These are phyloP conservation scores for Spencermartinsiella ligniputridi DNA, from an alignment of 1,139 yeast genomes.

Conservation along the genomic window DNA sequence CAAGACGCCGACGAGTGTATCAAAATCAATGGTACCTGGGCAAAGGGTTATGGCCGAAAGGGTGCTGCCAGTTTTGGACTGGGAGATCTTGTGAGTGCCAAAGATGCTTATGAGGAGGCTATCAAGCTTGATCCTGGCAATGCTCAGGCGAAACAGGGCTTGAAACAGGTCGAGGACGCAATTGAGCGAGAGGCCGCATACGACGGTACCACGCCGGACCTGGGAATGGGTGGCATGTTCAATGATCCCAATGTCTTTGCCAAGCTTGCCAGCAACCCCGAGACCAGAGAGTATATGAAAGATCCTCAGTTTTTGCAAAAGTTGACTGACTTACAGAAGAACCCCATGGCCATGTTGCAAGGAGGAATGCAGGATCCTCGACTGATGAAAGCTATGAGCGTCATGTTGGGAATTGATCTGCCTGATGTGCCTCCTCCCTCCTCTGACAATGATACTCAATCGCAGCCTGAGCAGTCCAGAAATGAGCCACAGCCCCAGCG, in stretches of 20 bases:
- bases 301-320: constrained; percentile 82
- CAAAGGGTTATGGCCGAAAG: constrained; percentile 90
- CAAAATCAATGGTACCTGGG: constrained; percentile 77
- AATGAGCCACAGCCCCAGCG: constrained; percentile 30
- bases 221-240: constrained; percentile 75
- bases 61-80: constrained; percentile 91
- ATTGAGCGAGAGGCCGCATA: constrained; percentile 38
- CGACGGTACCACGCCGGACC: constrained; percentile 53
- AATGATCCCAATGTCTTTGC: constrained; percentile 74
- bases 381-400: constrained; percentile 82
- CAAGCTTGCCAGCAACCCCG: constrained; percentile 77
- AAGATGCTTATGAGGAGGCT: constrained; percentile 70
- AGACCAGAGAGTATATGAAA: constrained; percentile 79
- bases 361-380: constrained; percentile 74
- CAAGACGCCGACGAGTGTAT: constrained; percentile 82
- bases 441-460: constrained; percentile 25
- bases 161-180: constrained; percentile 62
- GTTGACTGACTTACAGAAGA: constrained; percentile 57
- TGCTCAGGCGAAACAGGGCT: constrained; percentile 83
- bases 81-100: constrained; percentile 57
- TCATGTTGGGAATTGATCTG: constrained; percentile 73
- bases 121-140: constrained; percentile 76
- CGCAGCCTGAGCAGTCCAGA: constrained; percentile 20
- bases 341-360: constrained; percentile 65
- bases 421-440: constrained; percentile 28